Percentiles rank a stretch among this genome's conserved stretches.
These are phyloP conservation scores for Penicillium fuscoglaucum DNA, from an alignment of 2,329 filamentous ascomycete genomes.

Conservation along the genomic window DNA sequence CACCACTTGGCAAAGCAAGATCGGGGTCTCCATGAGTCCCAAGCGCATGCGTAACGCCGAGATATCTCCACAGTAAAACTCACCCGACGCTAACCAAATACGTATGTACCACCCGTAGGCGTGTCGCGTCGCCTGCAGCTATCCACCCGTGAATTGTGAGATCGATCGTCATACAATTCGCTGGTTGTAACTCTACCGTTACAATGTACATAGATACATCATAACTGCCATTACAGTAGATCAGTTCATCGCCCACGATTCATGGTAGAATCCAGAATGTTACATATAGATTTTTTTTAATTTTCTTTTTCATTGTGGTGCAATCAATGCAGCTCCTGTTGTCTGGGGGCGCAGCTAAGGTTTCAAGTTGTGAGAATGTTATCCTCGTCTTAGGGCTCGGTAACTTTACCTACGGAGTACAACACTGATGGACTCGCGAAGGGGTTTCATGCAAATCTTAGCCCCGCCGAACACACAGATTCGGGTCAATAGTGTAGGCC, in stretches of 20 bases:
- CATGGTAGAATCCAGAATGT: neutral
- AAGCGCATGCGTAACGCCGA: constrained; percentile 1
- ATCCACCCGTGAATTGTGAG: neutral
- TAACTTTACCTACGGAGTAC: neutral
- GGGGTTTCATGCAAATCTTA: constrained; percentile 5
- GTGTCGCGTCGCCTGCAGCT: neutral
- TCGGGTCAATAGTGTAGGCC: constrained; percentile 21
- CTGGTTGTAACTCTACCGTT: neutral
- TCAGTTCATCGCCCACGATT: neutral
- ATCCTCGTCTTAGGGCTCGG: neutral
- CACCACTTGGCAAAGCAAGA: neutral
- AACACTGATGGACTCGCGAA: neutral
- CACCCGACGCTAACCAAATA: neutral
- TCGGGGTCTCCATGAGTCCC: neutral
- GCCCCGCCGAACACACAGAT: constrained; percentile 4
- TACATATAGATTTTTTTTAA: neutral
- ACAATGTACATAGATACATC: neutral
- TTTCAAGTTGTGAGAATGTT: neutral
- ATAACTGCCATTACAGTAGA: neutral
- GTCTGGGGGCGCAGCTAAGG: neutral
- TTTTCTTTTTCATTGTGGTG: neutral
- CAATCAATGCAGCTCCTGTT: neutral
- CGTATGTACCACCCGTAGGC: neutral
- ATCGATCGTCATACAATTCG: neutral
- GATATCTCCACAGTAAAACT: neutral